Evolutionary conservation across 805 yeast genomes (phyloP), one percentile per base, ranked within the genome.

Genomic region (Suhomyces tanzawaensis): DNA sequence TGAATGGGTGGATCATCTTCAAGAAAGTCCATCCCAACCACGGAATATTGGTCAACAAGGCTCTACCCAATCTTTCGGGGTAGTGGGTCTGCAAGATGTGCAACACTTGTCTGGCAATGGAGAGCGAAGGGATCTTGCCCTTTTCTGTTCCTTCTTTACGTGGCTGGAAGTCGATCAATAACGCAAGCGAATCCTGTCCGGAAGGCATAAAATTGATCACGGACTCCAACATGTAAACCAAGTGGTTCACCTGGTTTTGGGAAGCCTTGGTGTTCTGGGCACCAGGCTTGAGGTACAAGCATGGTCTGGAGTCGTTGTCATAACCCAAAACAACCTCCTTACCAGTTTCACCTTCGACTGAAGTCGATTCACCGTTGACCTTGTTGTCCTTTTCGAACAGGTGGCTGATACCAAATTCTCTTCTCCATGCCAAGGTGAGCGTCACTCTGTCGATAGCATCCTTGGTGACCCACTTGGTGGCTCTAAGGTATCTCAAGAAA

Each of bases 51-150:
- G 95, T 86, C 37, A 93, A 71, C 33, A 90, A 71, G 0, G 97
- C 97, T 57, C 82, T 84, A 27, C 99, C 99, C 42, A 93, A 72
- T 53, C 99, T 77, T 60, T 93, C 99, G 3, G 99, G 99, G 60
- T 93, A 93, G 62, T 93, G 99, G 9, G 95, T 89, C 65, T 93
- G 99, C 51, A 93, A 70, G 58, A 93, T 93, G 60, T 85, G 87
- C 48, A 93, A 72, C 22, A 91, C 98, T 64, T 89, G 95, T 57
- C 90, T 82, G 14, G 77, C 73, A 38, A 71, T 69, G 23, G 73
- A 62, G 18, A 71, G 51, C 3, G 79, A 76, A 3, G 79, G 81
- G 47, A 62, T 69, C 56, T 58, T 74, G 12, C 72, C 30, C 52
- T 64, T 56, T 57, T 51, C 34, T 51, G 60, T 9, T 66, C 72